Evolutionary conservation across 1,284 basidiomycete genomes (phyloP).

Genomic region (Cutaneotrichosporon sp.): DNA sequence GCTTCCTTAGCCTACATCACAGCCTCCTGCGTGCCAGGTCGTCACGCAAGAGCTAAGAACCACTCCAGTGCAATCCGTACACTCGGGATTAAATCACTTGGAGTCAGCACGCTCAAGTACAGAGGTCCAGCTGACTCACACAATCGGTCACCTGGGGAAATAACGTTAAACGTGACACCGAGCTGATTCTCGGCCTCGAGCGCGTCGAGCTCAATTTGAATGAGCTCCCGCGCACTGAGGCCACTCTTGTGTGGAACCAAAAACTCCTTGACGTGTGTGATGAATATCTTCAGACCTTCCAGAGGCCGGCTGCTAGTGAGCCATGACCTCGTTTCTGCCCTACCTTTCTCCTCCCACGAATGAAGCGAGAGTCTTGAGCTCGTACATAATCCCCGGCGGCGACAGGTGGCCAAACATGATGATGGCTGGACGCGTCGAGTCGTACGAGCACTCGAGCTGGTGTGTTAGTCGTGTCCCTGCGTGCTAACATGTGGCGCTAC

Average conservation of each 20-base stretch:
- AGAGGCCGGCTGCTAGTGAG: slow-evolving; percentile 31
- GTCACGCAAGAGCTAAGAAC: too few relatives aligned
- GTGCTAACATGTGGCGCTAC: slow-evolving; percentile 17
- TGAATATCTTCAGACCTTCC: slow-evolving; percentile 40
- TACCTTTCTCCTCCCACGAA: slow-evolving; percentile 20
- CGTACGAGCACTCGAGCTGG: slow-evolving; percentile 54
- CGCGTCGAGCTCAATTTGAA: slow-evolving; percentile 37
- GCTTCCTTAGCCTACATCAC: neutral
- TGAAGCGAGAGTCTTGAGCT: slow-evolving; percentile 39
- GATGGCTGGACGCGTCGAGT: slow-evolving; percentile 39
- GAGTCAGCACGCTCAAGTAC: neutral
- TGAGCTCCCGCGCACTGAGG: slow-evolving; percentile 36
- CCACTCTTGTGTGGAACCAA: slow-evolving; percentile 46
- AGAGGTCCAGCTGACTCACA: slow-evolving; percentile 29
- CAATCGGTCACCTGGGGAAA: slow-evolving; percentile 43
- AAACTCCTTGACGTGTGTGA: slow-evolving; percentile 51
- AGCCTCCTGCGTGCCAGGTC: neutral
- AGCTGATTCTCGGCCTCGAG: slow-evolving; percentile 33
- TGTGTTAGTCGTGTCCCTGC: neutral
- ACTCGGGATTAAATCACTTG: slow-evolving; percentile 12
- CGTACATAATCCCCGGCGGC: slow-evolving; percentile 44
- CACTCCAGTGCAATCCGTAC: neutral
- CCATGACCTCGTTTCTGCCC: neutral
- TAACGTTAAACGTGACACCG: slow-evolving; percentile 43
- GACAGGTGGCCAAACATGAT: slow-evolving; percentile 51